phyloP scores from a whole-genome alignment of 129 eudicot species.

The Scalesia atractyloides region DNA sequence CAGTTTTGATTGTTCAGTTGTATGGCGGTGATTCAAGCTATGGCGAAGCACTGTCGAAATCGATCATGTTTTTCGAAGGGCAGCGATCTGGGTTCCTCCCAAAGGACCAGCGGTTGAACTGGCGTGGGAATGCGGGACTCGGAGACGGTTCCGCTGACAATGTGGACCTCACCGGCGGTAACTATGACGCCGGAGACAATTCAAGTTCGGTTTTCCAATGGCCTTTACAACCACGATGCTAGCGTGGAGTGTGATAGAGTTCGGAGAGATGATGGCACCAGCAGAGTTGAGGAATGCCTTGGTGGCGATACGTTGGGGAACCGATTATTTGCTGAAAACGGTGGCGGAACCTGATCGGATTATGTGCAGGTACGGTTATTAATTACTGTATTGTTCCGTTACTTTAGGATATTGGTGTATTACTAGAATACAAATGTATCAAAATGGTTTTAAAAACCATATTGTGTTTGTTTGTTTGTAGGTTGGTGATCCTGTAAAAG shows the following conservation, averaged over 20 bases:
- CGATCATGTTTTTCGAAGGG: constrained; percentile 81
- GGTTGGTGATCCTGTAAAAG: constrained; percentile 81
- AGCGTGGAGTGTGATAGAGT: constrained; percentile 96
- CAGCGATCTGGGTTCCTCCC: constrained; percentile 89
- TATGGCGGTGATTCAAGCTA: constrained; percentile 36
- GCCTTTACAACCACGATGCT: constrained; percentile 94
- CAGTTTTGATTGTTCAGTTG: constrained; percentile 10
- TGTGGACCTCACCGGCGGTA: constrained; percentile 84
- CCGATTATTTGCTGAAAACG: constrained; percentile 89
- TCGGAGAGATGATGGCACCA: constrained; percentile 76
- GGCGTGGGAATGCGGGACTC: constrained; percentile 83
- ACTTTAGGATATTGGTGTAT: background rate
- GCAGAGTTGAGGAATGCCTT: constrained; percentile 62
- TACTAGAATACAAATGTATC: background rate
- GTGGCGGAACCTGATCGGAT: constrained; percentile 72
- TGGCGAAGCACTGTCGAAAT: constrained; percentile 74
- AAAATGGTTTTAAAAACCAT: background rate
- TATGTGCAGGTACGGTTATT: constrained; percentile 72
- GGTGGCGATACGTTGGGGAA: constrained; percentile 80
- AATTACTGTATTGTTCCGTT: background rate
- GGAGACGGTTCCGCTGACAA: constrained; percentile 58
- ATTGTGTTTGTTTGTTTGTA: constrained; percentile 24
- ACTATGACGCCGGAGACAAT: constrained; percentile 94
- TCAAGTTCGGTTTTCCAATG: constrained; percentile 91
- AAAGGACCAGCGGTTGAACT: constrained; percentile 61